Evolutionary conservation across 192 early-diverging fungal genomes (phyloP).

Genomic region (Coemansia sp.): DNA sequence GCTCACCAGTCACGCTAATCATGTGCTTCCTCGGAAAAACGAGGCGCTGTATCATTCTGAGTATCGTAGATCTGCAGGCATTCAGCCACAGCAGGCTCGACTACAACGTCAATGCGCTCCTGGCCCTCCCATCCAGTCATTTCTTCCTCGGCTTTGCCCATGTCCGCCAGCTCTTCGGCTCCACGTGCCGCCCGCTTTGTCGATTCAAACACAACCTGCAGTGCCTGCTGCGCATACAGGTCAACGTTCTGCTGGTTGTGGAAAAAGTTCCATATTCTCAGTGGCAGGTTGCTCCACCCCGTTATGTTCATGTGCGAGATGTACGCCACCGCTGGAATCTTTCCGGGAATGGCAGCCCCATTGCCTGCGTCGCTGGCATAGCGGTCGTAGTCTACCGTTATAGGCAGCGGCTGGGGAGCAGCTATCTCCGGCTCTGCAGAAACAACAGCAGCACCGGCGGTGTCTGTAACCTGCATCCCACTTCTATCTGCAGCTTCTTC

Average conservation of each 20-base stretch:
- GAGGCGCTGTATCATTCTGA: slow-evolving; percentile 25
- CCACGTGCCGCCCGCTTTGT: slow-evolving; percentile 26
- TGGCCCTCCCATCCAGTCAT: slow-evolving; percentile 33
- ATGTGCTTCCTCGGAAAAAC: neutral
- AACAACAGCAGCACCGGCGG: slow-evolving; percentile 8
- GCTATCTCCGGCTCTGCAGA: neutral
- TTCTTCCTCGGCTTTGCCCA: slow-evolving; percentile 42
- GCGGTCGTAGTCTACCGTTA: slow-evolving; percentile 40
- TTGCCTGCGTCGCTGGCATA: slow-evolving; percentile 11
- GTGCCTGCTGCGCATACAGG: slow-evolving; percentile 45
- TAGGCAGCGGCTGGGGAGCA: neutral
- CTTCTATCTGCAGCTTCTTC: slow-evolving; percentile 3
- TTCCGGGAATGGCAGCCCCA: slow-evolving; percentile 5
- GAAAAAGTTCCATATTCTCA: slow-evolving; percentile 51
- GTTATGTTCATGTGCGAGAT: slow-evolving; percentile 42
- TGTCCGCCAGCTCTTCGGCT: slow-evolving; percentile 27
- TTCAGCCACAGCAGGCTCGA: slow-evolving; percentile 30
- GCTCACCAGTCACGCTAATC: neutral
- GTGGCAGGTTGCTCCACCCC: slow-evolving; percentile 47
- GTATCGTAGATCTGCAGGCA: slow-evolving; percentile 41
- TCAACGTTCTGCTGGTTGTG: slow-evolving; percentile 55
- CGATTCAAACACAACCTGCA: slow-evolving; percentile 50
- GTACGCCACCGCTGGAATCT: slow-evolving; percentile 42
- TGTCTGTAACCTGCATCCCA: slow-evolving; percentile 24
- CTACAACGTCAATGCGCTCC: slow-evolving; percentile 35